These are phyloP conservation scores for Populus hybrid DNA, from an alignment of 441 rosid species.

Conservation along the genomic window DNA sequence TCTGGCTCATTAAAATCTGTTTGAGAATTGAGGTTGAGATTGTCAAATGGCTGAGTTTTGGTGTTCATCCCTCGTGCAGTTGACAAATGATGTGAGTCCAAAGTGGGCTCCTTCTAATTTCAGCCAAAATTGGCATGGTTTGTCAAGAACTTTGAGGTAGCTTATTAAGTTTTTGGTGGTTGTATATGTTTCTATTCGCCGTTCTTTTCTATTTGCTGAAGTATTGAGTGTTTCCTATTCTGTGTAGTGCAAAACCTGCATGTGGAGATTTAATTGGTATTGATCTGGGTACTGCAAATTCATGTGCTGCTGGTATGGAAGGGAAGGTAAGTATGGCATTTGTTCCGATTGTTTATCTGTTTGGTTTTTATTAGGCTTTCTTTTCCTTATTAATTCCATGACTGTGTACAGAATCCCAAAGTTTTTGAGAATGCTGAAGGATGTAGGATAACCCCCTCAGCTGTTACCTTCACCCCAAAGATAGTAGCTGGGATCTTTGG, in stretches of 20 bases:
- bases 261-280: conserved; percentile 88
- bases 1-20: not conserved
- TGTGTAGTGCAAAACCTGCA: conserved; percentile 70
- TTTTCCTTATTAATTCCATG: not conserved
- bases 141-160: conserved; percentile 83
- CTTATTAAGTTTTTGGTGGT: not conserved
- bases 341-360: not conserved
- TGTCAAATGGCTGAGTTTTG: too few relatives aligned
- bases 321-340: conserved; percentile 58
- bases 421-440: conserved; percentile 84
- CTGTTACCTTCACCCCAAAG: conserved; percentile 50
- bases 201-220: not conserved
- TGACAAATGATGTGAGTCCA: too few relatives aligned
- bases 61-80: too few relatives aligned
- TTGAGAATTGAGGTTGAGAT: too few relatives aligned
- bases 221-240: not conserved
- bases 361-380: not conserved
- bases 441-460: conserved; percentile 42
- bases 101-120: too few relatives aligned
- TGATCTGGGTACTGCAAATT: conserved; percentile 93
- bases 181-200: not conserved
- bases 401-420: conserved; percentile 49
- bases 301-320: conserved; percentile 95
- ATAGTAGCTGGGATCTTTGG: conserved; percentile 7
- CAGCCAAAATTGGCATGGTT: conserved; percentile 20